Evolutionary conservation across 768 basidiomycete genomes (phyloP).

Genomic region (Lyophyllum atratum): DNA sequence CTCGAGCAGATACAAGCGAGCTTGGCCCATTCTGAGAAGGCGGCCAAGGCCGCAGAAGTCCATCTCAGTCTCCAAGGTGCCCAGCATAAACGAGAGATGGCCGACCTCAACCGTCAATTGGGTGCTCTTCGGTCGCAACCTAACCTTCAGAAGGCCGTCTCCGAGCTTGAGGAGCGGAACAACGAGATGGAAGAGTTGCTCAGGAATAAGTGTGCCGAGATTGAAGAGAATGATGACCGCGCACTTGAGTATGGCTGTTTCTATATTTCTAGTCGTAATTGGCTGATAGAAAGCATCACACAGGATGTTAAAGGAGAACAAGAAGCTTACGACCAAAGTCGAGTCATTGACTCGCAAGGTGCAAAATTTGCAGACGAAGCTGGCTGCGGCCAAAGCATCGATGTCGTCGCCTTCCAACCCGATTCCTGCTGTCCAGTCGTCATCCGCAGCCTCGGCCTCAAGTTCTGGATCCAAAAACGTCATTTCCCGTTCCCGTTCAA

Average conservation of each 20-base stretch:
- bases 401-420: conserved; percentile 15
- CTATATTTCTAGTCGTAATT: conserved; percentile 8
- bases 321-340: conserved; percentile 69
- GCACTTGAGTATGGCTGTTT: conserved; percentile 69
- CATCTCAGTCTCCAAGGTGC: conserved; percentile 63
- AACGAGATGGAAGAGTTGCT: conserved; percentile 77
- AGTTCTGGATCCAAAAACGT: conserved; percentile 2
- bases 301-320: conserved; percentile 80
- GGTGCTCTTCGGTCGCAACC: conserved; percentile 51
- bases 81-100: conserved; percentile 67
- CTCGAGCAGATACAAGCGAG: conserved; percentile 43
- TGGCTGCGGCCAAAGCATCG: conserved; percentile 53
- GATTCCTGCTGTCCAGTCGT: conserved; percentile 15
- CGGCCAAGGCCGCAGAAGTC: conserved; percentile 62
- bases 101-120: conserved; percentile 60
- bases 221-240: conserved; percentile 83
- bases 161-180: conserved; percentile 68
- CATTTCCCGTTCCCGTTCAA: conserved; percentile 30
- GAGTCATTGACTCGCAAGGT: conserved; percentile 74
- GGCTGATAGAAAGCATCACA: background rate
- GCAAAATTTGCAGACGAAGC: conserved; percentile 68
- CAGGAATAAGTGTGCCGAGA: conserved; percentile 69
- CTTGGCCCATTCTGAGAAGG: conserved; percentile 56
- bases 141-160: conserved; percentile 54
- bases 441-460: conserved; percentile 1